A percentile compares a stretch with the other conserved stretches of the same genome.
Conservation (phyloP, 2,329 filamentous ascomycete genomes). For the Trichophyton mentagrophytes region DNA sequence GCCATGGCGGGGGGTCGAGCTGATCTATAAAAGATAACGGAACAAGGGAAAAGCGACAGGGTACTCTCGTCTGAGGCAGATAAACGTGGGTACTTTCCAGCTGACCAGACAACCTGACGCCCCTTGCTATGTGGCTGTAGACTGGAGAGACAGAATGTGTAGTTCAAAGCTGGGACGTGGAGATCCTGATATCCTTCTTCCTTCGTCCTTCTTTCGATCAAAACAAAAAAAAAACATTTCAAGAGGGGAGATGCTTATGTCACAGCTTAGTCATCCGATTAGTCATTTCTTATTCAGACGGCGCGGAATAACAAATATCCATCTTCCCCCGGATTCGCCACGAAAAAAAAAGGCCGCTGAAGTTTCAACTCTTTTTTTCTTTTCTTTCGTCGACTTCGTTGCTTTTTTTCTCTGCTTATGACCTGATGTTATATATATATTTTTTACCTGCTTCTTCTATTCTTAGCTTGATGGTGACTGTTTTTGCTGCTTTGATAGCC, state of each 20-base stretch:
- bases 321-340: conserved; percentile 10
- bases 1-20: conserved; percentile 39
- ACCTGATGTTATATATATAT: too few species aligned
- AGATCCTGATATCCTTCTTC: not conserved
- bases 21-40: conserved; percentile 16
- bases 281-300: conserved; percentile 1
- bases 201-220: not conserved
- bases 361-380: too few species aligned
- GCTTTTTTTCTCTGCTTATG: too few species aligned
- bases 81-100: not conserved
- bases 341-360: not conserved
- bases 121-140: not conserved
- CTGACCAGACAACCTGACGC: not conserved
- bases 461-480: too few species aligned
- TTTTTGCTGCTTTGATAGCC: too few species aligned
- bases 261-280: not conserved
- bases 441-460: too few species aligned
- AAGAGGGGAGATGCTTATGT: not conserved
- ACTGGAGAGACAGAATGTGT: not conserved
- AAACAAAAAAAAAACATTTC: not conserved
- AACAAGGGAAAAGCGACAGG: not conserved
- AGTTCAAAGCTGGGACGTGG: not conserved
- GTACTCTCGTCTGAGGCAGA: not conserved
- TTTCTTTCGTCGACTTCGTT: too few species aligned
- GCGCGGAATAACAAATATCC: not conserved